Conservation (phyloP, 192 early-diverging fungal species). For the Backusella circina region DNA sequence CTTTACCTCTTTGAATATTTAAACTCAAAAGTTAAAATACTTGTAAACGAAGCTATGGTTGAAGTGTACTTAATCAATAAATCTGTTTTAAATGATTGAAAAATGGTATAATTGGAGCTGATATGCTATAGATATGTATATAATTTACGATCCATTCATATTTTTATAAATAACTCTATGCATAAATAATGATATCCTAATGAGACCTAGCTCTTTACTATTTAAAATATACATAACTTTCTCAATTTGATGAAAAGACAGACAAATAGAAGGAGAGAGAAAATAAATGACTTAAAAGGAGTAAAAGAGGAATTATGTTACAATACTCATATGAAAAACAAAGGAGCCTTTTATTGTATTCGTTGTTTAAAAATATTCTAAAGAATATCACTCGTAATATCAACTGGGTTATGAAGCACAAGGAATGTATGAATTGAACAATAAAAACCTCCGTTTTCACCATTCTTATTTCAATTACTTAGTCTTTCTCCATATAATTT, state of each 20-base stretch:
- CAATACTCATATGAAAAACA: not conserved
- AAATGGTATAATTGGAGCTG: no score
- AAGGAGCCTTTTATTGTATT: slow-evolving; percentile 2
- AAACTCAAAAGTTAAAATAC: not conserved
- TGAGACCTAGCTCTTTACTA: not conserved
- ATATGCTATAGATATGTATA: not conserved
- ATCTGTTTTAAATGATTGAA: not conserved
- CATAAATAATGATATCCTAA: not conserved
- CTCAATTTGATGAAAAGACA: not conserved
- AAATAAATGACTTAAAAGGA: slow-evolving; percentile 1
- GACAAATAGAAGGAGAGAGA: not conserved
- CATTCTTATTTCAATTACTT: not conserved
- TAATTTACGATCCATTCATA: not conserved
- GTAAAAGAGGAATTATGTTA: not conserved
- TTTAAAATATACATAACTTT: not conserved
- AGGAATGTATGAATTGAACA: slow-evolving; percentile 2
- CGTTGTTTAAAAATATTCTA: not conserved
- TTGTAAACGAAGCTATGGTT: not conserved
- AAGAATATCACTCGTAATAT: not conserved
- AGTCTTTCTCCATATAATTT: not conserved
- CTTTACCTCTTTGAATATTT: not conserved
- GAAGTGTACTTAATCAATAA: not conserved
- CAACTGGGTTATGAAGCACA: slow-evolving; percentile 1
- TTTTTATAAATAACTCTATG: not conserved
- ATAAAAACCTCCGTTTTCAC: slow-evolving; percentile 1